Evolutionary conservation across 495 filamentous ascomycete genomes (phyloP).

Genomic region (Hypomontagnella submonticulosa): DNA sequence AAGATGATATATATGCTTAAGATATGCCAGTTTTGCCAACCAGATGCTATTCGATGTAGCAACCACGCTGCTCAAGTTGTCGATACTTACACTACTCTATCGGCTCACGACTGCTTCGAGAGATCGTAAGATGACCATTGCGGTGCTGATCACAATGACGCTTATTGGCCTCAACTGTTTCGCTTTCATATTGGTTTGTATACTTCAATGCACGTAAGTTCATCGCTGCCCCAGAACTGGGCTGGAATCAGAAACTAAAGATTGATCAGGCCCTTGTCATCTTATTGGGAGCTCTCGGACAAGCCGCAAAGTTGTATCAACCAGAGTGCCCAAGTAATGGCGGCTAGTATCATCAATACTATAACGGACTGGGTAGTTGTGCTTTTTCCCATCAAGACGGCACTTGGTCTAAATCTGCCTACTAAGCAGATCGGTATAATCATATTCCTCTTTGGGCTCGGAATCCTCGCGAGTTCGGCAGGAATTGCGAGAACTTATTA

Average conservation of each 20-base stretch:
- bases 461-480: constrained; percentile 67
- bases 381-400: constrained; percentile 68
- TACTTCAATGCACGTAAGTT: constrained; percentile 68
- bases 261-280: constrained; percentile 59
- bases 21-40: constrained; percentile 54
- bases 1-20: constrained; percentile 7
- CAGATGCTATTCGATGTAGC: constrained; percentile 65
- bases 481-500: constrained; percentile 65
- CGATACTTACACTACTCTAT: constrained; percentile 64
- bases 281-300: constrained; percentile 62
- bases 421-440: constrained; percentile 65
- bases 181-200: constrained; percentile 60
- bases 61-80: constrained; percentile 66
- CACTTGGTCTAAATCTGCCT: constrained; percentile 66
- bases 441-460: constrained; percentile 67
- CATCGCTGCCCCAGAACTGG: constrained; percentile 28
- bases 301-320: constrained; percentile 61
- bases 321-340: constrained; percentile 61
- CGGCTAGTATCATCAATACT: constrained; percentile 68
- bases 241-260: constrained; percentile 5
- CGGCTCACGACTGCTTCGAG: constrained; percentile 43
- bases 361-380: constrained; percentile 68
- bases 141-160: constrained; percentile 56
- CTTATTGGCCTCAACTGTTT: constrained; percentile 58
- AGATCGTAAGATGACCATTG: constrained; percentile 36